These are phyloP conservation scores for Rhododendron henanense DNA, from an alignment of 148 eudicot genomes.

Conservation along the genomic window DNA sequence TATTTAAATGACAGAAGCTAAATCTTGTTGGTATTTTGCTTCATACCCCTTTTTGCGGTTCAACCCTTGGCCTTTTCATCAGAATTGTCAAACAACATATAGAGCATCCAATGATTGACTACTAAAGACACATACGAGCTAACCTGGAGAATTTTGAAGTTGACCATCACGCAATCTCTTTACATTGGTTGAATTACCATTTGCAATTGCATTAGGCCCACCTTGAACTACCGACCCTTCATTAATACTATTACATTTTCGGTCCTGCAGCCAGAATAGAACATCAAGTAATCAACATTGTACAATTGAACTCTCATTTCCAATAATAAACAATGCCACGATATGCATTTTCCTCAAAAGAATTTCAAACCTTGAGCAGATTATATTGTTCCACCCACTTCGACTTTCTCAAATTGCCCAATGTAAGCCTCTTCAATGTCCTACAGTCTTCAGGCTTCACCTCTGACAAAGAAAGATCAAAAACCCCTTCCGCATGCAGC, in stretches of 20 bases:
- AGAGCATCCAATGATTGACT: background rate
- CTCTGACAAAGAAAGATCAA: slow-evolving; percentile 54
- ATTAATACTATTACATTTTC: slow-evolving; percentile 29
- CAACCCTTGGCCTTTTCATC: background rate
- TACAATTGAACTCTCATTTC: background rate
- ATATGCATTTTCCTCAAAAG: background rate
- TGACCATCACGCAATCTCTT: slow-evolving; percentile 45
- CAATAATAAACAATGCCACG: background rate
- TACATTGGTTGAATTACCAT: slow-evolving; percentile 31
- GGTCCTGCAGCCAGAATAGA: slow-evolving; percentile 40
- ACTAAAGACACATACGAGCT: slow-evolving; percentile 9
- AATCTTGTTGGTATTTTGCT: background rate
- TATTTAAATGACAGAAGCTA: background rate
- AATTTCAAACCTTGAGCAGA: slow-evolving; percentile 56
- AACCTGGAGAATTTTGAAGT: slow-evolving; percentile 49
- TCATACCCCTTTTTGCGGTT: background rate
- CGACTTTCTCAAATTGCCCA: slow-evolving; percentile 51
- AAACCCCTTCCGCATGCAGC: slow-evolving; percentile 73
- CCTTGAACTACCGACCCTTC: slow-evolving; percentile 33
- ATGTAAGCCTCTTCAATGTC: slow-evolving; percentile 56
- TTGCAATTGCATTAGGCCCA: slow-evolving; percentile 31
- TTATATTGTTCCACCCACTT: slow-evolving; percentile 80
- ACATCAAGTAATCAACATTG: slow-evolving; percentile 10
- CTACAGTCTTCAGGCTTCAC: slow-evolving; percentile 52
- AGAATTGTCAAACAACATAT: background rate